Evolutionary conservation across 768 basidiomycete species (phyloP).

Genomic region (Suillus alpinus): DNA sequence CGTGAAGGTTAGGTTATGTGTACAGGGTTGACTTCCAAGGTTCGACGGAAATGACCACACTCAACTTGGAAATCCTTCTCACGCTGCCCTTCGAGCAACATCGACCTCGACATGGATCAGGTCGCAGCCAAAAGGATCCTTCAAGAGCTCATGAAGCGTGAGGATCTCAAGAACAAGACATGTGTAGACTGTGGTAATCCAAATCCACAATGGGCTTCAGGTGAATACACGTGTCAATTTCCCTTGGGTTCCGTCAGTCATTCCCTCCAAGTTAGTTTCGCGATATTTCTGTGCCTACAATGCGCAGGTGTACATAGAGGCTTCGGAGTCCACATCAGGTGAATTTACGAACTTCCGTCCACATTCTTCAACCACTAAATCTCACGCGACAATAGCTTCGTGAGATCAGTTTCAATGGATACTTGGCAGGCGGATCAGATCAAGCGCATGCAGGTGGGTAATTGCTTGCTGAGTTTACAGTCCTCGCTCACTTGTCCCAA

Average conservation of each 20-base stretch:
- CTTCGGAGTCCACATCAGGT: slow-evolving; percentile 93
- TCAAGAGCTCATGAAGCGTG: slow-evolving; percentile 69
- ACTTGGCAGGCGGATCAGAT: slow-evolving; percentile 92
- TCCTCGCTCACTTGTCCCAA: slow-evolving; percentile 29
- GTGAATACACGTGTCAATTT: slow-evolving; percentile 31
- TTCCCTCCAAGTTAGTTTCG: slow-evolving; percentile 51
- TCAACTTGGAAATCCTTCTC: not conserved
- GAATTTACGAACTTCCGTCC: slow-evolving; percentile 12
- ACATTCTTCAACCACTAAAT: not conserved
- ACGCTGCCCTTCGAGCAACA: not conserved
- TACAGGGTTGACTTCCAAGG: not conserved
- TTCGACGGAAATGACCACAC: not conserved
- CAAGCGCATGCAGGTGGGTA: slow-evolving; percentile 80
- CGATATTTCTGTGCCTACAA: slow-evolving; percentile 89
- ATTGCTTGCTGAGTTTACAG: slow-evolving; percentile 1
- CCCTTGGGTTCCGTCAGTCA: slow-evolving; percentile 2
- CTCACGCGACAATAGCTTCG: slow-evolving; percentile 57
- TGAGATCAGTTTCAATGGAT: slow-evolving; percentile 94
- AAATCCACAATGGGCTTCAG: slow-evolving; percentile 96
- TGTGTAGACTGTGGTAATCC: slow-evolving; percentile 86
- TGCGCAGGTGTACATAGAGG: slow-evolving; percentile 83
- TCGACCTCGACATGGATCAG: slow-evolving; percentile 47
- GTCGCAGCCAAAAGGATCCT: slow-evolving; percentile 66
- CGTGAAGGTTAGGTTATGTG: not conserved
- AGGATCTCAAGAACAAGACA: slow-evolving; percentile 69